Conservation (phyloP, 2,329 filamentous ascomycete genomes). For the Cercospora zeae-maydis region DNA sequence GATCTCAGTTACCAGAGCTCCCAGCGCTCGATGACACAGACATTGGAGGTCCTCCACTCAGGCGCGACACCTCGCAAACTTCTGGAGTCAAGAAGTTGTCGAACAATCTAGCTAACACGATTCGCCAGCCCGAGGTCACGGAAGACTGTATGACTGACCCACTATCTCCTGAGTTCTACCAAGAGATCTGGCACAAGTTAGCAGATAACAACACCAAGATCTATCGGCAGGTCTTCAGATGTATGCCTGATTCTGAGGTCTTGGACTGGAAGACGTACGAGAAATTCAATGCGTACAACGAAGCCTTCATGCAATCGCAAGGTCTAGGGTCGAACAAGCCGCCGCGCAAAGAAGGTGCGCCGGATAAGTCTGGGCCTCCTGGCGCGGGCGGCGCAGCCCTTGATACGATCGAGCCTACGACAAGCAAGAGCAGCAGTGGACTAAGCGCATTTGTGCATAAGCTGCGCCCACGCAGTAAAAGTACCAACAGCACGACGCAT, state of each 20-base stretch:
- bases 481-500: slow-evolving; percentile 23
- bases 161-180: slow-evolving; percentile 73
- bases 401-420: slow-evolving; percentile 9
- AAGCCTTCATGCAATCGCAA: slow-evolving; percentile 69
- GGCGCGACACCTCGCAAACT: slow-evolving; percentile 50
- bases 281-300: slow-evolving; percentile 72
- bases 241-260: slow-evolving; percentile 94
- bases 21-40: slow-evolving; percentile 74
- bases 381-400: slow-evolving; percentile 38
- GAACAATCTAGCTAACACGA: slow-evolving; percentile 57
- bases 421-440: slow-evolving; percentile 23
- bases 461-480: slow-evolving; percentile 33
- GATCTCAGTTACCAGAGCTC: slow-evolving; percentile 67
- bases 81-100: slow-evolving; percentile 35
- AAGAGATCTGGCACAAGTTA: slow-evolving; percentile 81
- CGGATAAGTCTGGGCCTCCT: slow-evolving; percentile 49
- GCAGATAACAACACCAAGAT: slow-evolving; percentile 95
- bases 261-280: slow-evolving; percentile 91
- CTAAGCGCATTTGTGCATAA: slow-evolving; percentile 35
- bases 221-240: slow-evolving; percentile 89
- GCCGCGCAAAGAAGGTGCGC: slow-evolving; percentile 48
- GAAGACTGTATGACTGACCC: slow-evolving; percentile 96
- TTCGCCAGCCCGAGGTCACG: slow-evolving; percentile 69
- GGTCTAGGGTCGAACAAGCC: slow-evolving; percentile 52
- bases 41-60: slow-evolving; percentile 69